Base-by-base conservation (phyloP, 352 stramenopile genomes). In the Globisporangium perplexum region DNA sequence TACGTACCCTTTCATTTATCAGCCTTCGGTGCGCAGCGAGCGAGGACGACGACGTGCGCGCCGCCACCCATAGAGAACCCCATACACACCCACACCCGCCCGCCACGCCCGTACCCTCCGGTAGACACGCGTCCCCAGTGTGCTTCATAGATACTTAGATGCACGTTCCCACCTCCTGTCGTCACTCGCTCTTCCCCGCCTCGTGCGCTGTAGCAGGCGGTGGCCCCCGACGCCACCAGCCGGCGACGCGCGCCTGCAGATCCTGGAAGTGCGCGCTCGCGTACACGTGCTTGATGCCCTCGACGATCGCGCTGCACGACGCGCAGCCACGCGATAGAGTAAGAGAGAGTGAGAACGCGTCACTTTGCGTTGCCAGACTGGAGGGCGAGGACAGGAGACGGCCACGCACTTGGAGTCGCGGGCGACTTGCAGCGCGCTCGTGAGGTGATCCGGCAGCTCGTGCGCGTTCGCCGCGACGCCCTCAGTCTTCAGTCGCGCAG, bases 371-470 rank as follows among this genome's bases (percentile, higher is more conserved):
- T 31, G 10, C 28, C 28, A 31, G 28, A 31, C 10, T 31, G 28
- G 10, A 31, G 28, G 1, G 10, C 30, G 22, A 50, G 23, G 7
- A 15, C 11, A 23, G 31, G 33, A 38, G n/a, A 20, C 3, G 18
- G 36, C 35, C 12, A 48, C 44, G 44, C 59, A 86, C 75, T 64
- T 82, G 11, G 73, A 87, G 39, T 90, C 74, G 41, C 82, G 72
- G 7, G 74, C 62, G 18, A 85, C 63, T 8, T 72, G 57, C 55
- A 83, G 79, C 24, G 62, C 63, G 56, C 68, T 77, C 30, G 68
- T 71, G 28, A 90, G 44, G 55, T 87, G 71, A 38, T 88, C 73
- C n/a, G 77, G 77, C 35, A 90, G 68, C 31, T 86, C 70, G 22
- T 80, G 22, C 4, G 50, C 56, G 31, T 35, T 63, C n/a, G 39